A percentile compares a stretch with the other conserved stretches of the same genome.
phyloP scores from a whole-genome alignment of 2,329 filamentous ascomycete species.

The Biscogniauxia mediterranea region DNA sequence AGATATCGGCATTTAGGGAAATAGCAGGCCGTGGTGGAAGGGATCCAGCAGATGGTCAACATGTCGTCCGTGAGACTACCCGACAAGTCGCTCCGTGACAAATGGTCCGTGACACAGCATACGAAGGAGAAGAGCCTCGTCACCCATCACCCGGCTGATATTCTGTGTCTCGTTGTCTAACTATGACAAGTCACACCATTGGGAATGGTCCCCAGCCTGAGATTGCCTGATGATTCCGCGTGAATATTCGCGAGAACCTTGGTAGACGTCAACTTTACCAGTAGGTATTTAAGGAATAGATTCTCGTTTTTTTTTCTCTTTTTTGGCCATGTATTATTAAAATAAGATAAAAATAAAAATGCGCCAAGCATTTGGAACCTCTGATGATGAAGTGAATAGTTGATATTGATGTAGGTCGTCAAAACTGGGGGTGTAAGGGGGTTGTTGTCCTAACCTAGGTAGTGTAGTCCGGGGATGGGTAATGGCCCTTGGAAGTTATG shows the following conservation, averaged over 20 bases:
- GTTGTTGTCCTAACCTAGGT: too few relatives aligned
- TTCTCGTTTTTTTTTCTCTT: too few relatives aligned
- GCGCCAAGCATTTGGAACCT: not conserved
- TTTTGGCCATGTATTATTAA: too few relatives aligned
- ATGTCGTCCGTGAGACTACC: constrained; percentile 6
- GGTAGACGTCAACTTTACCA: too few relatives aligned
- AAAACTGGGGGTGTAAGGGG: not conserved
- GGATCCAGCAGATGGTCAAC: not conserved
- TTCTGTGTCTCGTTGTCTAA: constrained; percentile 5
- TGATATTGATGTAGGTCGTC: not conserved
- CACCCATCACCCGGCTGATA: constrained; percentile 14
- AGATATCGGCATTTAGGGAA: constrained; percentile 5
- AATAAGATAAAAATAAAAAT: too few relatives aligned
- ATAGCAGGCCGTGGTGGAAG: constrained; percentile 5
- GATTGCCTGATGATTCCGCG: too few relatives aligned
- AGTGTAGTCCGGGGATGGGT: too few relatives aligned
- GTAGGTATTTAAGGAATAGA: too few relatives aligned
- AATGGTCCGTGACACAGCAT: constrained; percentile 16
- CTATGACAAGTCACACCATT: not conserved
- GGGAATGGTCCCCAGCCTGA: too few relatives aligned
- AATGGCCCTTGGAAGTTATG: too few relatives aligned
- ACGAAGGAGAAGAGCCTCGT: constrained; percentile 6
- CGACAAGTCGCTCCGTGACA: constrained; percentile 9
- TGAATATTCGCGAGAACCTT: too few relatives aligned
- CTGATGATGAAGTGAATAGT: not conserved